Evolutionary conservation across 1,284 basidiomycete genomes (phyloP).

Genomic region (Papiliotrema laurentii): DNA sequence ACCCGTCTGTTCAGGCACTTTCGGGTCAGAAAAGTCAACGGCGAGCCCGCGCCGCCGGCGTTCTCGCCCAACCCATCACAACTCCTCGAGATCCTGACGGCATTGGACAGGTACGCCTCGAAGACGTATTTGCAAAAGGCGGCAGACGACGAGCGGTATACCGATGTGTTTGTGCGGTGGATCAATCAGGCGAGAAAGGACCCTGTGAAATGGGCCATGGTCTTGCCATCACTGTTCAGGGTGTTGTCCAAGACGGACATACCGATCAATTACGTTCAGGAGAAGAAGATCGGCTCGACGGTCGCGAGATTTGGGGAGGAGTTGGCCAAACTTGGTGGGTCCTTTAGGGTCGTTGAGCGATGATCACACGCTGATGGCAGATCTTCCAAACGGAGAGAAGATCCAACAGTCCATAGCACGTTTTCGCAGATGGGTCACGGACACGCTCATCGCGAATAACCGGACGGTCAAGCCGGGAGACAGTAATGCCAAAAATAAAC

Average conservation of each 20-base stretch:
- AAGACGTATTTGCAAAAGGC: conserved; percentile 13
- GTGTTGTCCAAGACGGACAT: conserved; percentile 34
- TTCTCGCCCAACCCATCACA: conserved; percentile 13
- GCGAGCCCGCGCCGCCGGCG: not conserved
- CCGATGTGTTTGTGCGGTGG: conserved; percentile 11
- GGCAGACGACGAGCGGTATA: conserved; percentile 18
- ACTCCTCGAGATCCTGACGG: conserved; percentile 11
- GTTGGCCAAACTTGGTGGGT: not conserved
- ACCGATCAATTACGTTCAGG: conserved; percentile 22
- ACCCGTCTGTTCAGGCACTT: conserved; percentile 6
- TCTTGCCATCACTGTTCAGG: conserved; percentile 8
- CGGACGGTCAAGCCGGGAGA: not conserved
- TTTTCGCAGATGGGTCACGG: conserved; percentile 1
- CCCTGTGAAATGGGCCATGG: not conserved
- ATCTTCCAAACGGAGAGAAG: not conserved
- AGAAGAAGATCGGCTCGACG: conserved; percentile 19
- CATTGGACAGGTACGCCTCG: conserved; percentile 7
- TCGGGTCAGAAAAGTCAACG: conserved; percentile 5
- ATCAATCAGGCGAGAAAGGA: not conserved
- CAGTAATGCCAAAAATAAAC: not conserved
- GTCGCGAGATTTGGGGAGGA: conserved; percentile 14
- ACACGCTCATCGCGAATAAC: conserved; percentile 4
- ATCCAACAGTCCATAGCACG: conserved; percentile 22
- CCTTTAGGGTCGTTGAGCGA: not conserved
- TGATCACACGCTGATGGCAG: not conserved